phyloP scores from a whole-genome alignment of 495 filamentous ascomycete species.

The Corynascus novoguineensis region DNA sequence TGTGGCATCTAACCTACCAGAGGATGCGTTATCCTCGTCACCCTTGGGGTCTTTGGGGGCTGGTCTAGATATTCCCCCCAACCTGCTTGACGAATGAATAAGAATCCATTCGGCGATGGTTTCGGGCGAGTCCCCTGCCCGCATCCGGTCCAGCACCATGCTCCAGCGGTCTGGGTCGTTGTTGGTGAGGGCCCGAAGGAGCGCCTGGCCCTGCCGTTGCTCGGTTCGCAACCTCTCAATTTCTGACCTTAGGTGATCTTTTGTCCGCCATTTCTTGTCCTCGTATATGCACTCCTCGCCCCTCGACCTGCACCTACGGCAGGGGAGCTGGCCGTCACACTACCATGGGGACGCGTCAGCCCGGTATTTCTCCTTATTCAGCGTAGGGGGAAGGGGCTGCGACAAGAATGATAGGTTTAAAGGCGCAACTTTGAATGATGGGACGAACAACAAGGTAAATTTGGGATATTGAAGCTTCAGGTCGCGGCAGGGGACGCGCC shows the following conservation, averaged over 20 bases:
- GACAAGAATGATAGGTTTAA: too few species aligned
- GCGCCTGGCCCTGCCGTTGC: slow-evolving; percentile 25
- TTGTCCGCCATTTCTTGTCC: slow-evolving; percentile 32
- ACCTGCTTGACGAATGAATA: slow-evolving; percentile 7
- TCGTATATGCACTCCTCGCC: slow-evolving; percentile 31
- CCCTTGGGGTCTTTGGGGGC: not conserved
- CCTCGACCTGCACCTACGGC: slow-evolving; percentile 26
- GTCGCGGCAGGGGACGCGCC: too few species aligned
- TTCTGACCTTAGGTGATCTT: slow-evolving; percentile 31
- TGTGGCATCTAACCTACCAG: not conserved
- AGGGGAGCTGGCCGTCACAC: slow-evolving; percentile 30
- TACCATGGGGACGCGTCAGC: slow-evolving; percentile 8
- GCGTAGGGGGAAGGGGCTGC: too few species aligned
- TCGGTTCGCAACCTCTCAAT: slow-evolving; percentile 27
- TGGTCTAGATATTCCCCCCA: not conserved
- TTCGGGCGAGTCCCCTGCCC: slow-evolving; percentile 25
- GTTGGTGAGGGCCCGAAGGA: slow-evolving; percentile 27
- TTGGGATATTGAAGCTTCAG: too few species aligned
- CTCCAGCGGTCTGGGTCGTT: slow-evolving; percentile 25
- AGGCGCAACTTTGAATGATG: too few species aligned
- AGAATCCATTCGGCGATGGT: slow-evolving; percentile 29
- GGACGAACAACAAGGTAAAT: not conserved
- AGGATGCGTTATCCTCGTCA: not conserved
- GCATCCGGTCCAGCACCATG: slow-evolving; percentile 20
- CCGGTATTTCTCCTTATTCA: not conserved